A percentile compares a stretch with the other conserved stretches of the same genome.
Evolutionary conservation across 75 land plant species (phyloP).

Genomic region (Pinus taeda): DNA sequence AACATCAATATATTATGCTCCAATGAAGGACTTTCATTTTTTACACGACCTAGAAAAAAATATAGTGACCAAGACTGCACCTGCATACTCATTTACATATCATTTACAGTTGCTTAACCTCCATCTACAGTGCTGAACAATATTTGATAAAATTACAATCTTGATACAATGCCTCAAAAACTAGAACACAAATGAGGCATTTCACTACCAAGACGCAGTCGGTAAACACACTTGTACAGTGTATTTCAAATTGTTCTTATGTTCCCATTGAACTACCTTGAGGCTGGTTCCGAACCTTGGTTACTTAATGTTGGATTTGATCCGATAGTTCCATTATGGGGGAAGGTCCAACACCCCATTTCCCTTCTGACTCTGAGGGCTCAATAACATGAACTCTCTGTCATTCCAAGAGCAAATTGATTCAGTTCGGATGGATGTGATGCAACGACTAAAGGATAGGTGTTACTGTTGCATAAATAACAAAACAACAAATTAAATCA

Average conservation of each 20-base stretch:
- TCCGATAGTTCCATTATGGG: background rate
- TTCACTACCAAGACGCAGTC: background rate
- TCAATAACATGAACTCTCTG: slow-evolving; percentile 71
- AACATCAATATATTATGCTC: too few species aligned
- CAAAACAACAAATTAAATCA: too few species aligned
- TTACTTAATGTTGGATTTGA: background rate
- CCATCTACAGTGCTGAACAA: background rate
- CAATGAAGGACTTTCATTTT: background rate
- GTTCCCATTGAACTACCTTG: background rate
- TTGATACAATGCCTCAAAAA: background rate
- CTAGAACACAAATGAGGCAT: background rate
- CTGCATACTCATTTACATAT: background rate
- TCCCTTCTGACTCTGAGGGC: slow-evolving; percentile 20
- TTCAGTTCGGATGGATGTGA: too few species aligned
- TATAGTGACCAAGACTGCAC: background rate
- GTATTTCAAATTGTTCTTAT: background rate
- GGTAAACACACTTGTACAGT: background rate
- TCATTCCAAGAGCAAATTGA: too few species aligned
- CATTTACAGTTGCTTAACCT: background rate
- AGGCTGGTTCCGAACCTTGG: slow-evolving; percentile 1
- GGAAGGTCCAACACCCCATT: slow-evolving; percentile 1
- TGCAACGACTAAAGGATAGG: too few species aligned
- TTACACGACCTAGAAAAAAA: background rate
- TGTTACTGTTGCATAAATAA: too few species aligned
- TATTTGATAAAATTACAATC: background rate